Percentiles rank a stretch among this genome's conserved stretches.
Evolutionary conservation across 2,329 filamentous ascomycete species (phyloP).

Genomic region (Sordariomycetes sp.): DNA sequence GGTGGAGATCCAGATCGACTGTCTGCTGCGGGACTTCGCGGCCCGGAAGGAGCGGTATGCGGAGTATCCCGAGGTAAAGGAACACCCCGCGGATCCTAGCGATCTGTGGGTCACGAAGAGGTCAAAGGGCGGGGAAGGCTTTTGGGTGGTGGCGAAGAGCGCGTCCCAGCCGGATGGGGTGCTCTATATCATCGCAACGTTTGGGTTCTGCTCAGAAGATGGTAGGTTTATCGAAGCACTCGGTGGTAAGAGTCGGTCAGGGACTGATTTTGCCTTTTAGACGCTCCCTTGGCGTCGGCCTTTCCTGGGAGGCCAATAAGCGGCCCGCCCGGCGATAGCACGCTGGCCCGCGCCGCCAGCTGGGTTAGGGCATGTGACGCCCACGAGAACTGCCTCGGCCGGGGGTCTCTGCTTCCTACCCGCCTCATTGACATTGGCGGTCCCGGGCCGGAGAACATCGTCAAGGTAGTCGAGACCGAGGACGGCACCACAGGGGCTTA

Average conservation of each 20-base stretch:
- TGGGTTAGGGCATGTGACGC: neutral
- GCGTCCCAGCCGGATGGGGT: neutral
- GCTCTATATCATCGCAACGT: neutral
- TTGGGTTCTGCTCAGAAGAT: neutral
- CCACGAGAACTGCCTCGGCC: neutral
- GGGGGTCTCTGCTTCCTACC: neutral
- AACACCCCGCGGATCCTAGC: neutral
- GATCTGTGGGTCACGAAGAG: neutral
- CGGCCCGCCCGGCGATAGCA: neutral
- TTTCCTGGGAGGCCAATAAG: neutral
- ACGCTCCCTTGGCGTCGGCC: neutral
- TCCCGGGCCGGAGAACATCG: neutral
- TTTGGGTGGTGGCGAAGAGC: neutral
- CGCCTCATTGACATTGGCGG: neutral
- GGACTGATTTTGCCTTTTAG: neutral
- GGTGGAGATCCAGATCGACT: neutral
- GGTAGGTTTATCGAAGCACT: neutral
- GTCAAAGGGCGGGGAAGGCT: neutral
- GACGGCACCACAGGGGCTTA: neutral
- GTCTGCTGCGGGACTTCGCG: neutral
- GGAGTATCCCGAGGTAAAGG: neutral
- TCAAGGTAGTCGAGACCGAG: neutral
- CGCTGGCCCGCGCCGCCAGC: neutral
- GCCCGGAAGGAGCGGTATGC: neutral
- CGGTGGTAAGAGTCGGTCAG: no score